Percentiles rank a stretch among this genome's conserved stretches.
Conservation (phyloP, 768 basidiomycete genomes). For the Cantharellus cinnabarinus region DNA sequence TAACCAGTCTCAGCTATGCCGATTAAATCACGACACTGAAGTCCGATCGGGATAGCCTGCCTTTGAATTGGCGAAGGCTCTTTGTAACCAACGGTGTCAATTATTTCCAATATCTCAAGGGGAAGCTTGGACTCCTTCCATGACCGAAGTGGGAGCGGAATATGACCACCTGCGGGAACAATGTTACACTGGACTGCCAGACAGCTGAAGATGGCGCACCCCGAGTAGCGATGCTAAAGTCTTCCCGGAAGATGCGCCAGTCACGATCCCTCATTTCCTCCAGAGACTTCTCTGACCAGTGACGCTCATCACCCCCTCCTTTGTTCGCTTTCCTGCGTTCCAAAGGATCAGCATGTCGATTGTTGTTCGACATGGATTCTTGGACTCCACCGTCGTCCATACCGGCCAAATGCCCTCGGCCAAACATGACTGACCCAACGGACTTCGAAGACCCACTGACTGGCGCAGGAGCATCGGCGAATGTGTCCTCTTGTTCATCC, state of each 20-base stretch:
- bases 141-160: slow-evolving; percentile 80
- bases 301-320: slow-evolving; percentile 74
- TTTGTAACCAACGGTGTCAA: slow-evolving; percentile 86
- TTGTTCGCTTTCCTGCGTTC: slow-evolving; percentile 68
- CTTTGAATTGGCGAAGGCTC: slow-evolving; percentile 94
- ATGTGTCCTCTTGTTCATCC: slow-evolving; percentile 93
- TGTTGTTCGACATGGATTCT: background rate
- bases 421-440: slow-evolving; percentile 77
- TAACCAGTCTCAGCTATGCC: slow-evolving; percentile 95
- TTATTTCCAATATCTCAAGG: slow-evolving; percentile 51
- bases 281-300: slow-evolving; percentile 92
- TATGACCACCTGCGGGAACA: slow-evolving; percentile 48
- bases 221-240: slow-evolving; percentile 87
- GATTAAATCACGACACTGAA: slow-evolving; percentile 91
- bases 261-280: slow-evolving; percentile 92
- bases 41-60: slow-evolving; percentile 96
- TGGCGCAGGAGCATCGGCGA: slow-evolving; percentile 17
- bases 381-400: slow-evolving; percentile 54
- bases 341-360: slow-evolving; percentile 48
- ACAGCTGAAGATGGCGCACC: slow-evolving; percentile 27
- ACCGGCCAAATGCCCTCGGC: slow-evolving; percentile 61
- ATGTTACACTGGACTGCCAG: background rate
- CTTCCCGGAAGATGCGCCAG: slow-evolving; percentile 98
- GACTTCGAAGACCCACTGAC: background rate
- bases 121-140: slow-evolving; percentile 86